Base-by-base conservation (phyloP, 2,329 filamentous ascomycete genomes). In the Phialophora expanda region DNA sequence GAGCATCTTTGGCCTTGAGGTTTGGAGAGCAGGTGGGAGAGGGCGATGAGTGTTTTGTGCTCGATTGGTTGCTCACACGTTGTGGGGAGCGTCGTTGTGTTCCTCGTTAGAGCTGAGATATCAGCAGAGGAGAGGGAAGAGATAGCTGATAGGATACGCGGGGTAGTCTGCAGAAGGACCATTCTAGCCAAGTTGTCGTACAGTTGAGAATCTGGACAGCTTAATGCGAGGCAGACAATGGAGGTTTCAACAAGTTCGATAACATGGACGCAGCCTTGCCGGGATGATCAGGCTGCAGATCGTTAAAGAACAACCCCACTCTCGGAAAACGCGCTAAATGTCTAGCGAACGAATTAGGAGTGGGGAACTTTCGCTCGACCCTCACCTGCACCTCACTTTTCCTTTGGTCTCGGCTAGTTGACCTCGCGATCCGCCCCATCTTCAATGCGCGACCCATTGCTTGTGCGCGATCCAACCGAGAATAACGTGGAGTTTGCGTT, bases 141-240 rank as follows among this genome's bases (percentile, higher is more conserved):
- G 38, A 81, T 72, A 51, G 78, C 79, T 56, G 74, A 67, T 50
- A 78, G 72, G 60, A 82, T 81, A 48, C 70, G 70, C 24, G 76
- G 69, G 1, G 80, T 82, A 14, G 78, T 75, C 22, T 74, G 70
- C 28, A 82, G 76, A 20, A 76, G 75, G 55, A 82, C 80, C 80
- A 82, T 82, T 5, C 9, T 51, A 8, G 20, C 20, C 11, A 26
- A 22, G 9, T 12, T 51, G 38, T n/a, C 17, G 17, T 44, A n/a
- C 38, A 44, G 38, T 6, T 44, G 5, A 44, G 38, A n/a, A n/a
- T 44, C 38, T 41, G 14, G n/a, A n/a, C 17, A 44, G 38, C 38
- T n/a, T 3, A 2, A 6, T 7, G 17, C 14, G 14, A 44, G n/a
- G 38, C 38, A n/a, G 14, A 44, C 17, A n/a, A n/a, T 20, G 6